phyloP scores from a whole-genome alignment of 2,329 filamentous ascomycete genomes.

The Alternaria conjuncta region DNA sequence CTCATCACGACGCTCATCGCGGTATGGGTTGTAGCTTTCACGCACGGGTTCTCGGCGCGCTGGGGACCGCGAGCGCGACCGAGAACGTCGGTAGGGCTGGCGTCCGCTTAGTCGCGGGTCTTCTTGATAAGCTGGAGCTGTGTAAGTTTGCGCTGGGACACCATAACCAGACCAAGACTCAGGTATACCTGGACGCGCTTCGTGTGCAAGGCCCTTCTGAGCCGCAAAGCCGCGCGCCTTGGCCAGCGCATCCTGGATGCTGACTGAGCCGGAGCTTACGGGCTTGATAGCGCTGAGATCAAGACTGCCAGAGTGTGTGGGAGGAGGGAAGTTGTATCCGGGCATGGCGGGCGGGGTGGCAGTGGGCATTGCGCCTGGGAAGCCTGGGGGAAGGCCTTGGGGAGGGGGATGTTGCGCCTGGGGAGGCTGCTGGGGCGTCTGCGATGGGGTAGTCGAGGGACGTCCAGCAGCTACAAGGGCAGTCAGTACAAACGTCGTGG shows the following conservation, averaged over 20 bases:
- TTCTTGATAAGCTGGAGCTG: constrained; percentile 48
- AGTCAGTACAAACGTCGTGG: constrained; percentile 12
- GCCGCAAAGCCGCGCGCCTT: constrained; percentile 83
- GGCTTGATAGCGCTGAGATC: constrained; percentile 83
- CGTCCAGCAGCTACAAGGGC: constrained; percentile 51
- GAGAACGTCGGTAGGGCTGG: constrained; percentile 67
- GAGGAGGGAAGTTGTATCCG: constrained; percentile 66
- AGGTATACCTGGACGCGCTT: constrained; percentile 52
- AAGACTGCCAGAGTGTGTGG: constrained; percentile 75
- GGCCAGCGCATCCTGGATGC: constrained; percentile 82
- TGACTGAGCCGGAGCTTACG: constrained; percentile 79
- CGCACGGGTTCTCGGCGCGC: constrained; percentile 72
- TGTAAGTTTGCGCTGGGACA: constrained; percentile 40
- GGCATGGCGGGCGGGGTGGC: constrained; percentile 51
- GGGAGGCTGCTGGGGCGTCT: constrained; percentile 51
- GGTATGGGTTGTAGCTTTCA: constrained; percentile 81
- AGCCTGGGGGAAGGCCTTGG: constrained; percentile 52
- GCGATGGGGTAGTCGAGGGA: constrained; percentile 56
- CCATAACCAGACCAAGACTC: constrained; percentile 50
- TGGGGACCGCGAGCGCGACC: constrained; percentile 68
- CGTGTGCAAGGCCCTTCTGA: constrained; percentile 72
- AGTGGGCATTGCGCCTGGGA: constrained; percentile 51
- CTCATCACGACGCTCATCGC: constrained; percentile 81
- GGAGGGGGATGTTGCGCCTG: constrained; percentile 52
- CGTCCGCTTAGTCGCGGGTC: constrained; percentile 61